Conservation (phyloP, 148 eudicot species). For the Polygonum maritimum region DNA sequence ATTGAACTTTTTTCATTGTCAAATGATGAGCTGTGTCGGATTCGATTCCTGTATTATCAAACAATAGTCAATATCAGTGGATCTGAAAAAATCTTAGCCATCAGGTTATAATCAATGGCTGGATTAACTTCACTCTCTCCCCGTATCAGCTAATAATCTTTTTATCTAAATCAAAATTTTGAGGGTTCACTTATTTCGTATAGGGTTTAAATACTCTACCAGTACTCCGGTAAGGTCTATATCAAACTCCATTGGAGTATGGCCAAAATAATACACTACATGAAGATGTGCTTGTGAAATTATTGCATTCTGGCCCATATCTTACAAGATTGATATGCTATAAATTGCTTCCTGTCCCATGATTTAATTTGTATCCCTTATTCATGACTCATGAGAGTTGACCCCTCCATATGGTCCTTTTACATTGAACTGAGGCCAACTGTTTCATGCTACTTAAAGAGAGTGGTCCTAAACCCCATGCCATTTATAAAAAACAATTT, state of each 20-base stretch:
- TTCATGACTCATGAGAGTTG: neutral
- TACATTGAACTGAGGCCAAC: neutral
- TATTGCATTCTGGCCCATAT: neutral
- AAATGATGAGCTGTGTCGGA: conserved; percentile 29
- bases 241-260: no score
- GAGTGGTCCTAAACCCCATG: neutral
- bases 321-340: neutral
- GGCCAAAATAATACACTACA: neutral
- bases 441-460: neutral
- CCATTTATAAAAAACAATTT: neutral
- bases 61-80: neutral
- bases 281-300: neutral
- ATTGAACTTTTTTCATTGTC: conserved; percentile 33
- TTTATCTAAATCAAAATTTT: no score
- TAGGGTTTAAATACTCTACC: no score
- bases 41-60: conserved; percentile 40
- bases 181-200: no score
- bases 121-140: neutral
- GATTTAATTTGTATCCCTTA: neutral
- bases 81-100: no score
- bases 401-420: neutral
- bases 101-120: neutral
- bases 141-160: no score
- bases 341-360: neutral
- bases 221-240: no score